Evolutionary conservation across 257 asterid species (phyloP).

Genomic region (Misopates orontium): DNA sequence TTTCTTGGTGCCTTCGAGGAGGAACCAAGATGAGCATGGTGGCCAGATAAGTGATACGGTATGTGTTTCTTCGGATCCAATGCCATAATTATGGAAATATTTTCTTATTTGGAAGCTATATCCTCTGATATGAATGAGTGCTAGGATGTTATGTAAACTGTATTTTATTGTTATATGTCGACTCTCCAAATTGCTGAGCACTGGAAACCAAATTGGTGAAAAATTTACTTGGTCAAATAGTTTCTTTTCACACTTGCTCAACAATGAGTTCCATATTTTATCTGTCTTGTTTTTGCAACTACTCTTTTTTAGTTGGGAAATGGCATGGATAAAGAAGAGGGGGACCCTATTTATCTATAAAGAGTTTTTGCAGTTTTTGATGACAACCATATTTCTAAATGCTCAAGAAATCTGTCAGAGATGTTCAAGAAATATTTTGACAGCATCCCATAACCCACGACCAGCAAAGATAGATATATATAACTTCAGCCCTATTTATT

Average conservation of each 20-base stretch:
- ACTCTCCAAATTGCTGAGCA: slow-evolving; percentile 20
- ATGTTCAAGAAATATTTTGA: not conserved
- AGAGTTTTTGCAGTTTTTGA: not conserved
- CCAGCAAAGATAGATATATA: not conserved
- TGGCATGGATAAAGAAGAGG: not conserved
- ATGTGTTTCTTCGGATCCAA: slow-evolving; percentile 50
- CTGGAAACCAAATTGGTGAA: slow-evolving; percentile 7
- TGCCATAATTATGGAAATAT: slow-evolving; percentile 30
- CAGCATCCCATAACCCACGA: not conserved
- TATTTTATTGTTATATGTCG: slow-evolving; percentile 16
- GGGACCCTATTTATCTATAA: slow-evolving; percentile 5
- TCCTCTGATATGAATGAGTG: slow-evolving; percentile 23
- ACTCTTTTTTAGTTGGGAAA: slow-evolving; percentile 10
- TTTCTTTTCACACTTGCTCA: slow-evolving; percentile 6
- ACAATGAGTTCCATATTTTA: not conserved
- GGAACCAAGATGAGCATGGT: slow-evolving; percentile 58
- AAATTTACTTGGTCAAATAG: slow-evolving; percentile 25
- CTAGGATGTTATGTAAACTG: slow-evolving; percentile 22
- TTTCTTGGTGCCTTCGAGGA: slow-evolving; percentile 50
- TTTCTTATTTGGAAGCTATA: slow-evolving; percentile 28
- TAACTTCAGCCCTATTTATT: no score
- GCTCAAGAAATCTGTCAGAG: not conserved
- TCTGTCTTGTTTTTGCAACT: slow-evolving; percentile 12
- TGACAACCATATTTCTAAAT: slow-evolving; percentile 2
- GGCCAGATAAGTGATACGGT: slow-evolving; percentile 74